Percentiles rank a stretch among this genome's conserved stretches.
phyloP scores from a whole-genome alignment of 2,329 filamentous ascomycete species.

The Macrophomina pseudophaseolina region DNA sequence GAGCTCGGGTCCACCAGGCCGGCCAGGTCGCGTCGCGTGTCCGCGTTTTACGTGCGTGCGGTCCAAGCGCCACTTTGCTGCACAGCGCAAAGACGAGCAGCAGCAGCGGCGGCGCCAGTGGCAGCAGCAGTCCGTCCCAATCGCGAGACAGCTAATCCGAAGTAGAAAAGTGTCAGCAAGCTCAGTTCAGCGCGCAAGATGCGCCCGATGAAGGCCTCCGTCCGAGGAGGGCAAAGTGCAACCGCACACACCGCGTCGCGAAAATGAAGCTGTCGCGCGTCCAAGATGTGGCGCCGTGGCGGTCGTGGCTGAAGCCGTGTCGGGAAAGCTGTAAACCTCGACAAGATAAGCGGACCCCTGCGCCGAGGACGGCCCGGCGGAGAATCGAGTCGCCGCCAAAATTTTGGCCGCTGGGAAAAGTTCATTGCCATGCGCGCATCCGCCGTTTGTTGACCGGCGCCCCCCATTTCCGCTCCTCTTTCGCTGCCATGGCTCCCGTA shows the following conservation, averaged over 20 bases:
- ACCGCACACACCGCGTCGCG: slow-evolving; percentile 15
- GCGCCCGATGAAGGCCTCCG: neutral
- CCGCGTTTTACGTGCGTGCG: slow-evolving; percentile 22
- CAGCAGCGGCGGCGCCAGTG: neutral
- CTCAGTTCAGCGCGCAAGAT: neutral
- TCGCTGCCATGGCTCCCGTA: slow-evolving; percentile 49
- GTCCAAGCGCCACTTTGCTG: slow-evolving; percentile 13
- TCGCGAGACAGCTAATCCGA: neutral
- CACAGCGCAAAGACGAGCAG: neutral
- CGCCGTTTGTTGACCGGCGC: slow-evolving; percentile 17
- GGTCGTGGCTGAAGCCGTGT: too few relatives aligned
- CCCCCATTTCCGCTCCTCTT: neutral
- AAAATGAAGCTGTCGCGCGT: slow-evolving; percentile 18
- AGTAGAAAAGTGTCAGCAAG: neutral
- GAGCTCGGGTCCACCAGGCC: slow-evolving; percentile 19
- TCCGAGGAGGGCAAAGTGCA: neutral
- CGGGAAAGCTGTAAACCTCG: neutral
- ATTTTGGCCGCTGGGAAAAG: slow-evolving; percentile 25
- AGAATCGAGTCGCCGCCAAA: slow-evolving; percentile 25
- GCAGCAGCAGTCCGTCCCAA: slow-evolving; percentile 6
- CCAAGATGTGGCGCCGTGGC: slow-evolving; percentile 10
- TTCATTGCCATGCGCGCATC: slow-evolving; percentile 9
- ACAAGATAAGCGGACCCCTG: neutral
- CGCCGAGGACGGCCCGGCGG: slow-evolving; percentile 27
- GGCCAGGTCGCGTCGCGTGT: slow-evolving; percentile 20